phyloP scores from a whole-genome alignment of 805 yeast species.

The Candida insectalens region DNA sequence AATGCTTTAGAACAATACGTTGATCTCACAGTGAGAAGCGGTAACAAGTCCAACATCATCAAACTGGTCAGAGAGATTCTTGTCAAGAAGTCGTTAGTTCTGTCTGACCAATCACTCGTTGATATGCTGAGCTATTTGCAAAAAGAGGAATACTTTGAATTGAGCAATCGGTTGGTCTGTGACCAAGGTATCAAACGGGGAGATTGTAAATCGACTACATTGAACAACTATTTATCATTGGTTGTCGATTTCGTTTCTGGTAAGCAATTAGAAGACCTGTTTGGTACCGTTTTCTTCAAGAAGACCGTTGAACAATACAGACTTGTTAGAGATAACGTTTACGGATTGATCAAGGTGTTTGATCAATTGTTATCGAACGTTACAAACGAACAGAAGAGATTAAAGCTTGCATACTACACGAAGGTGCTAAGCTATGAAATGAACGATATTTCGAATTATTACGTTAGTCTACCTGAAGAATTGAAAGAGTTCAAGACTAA shows the following conservation, averaged over 20 bases:
- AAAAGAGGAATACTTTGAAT: slow-evolving; percentile 7
- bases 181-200: slow-evolving; percentile 23
- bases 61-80: slow-evolving; percentile 21
- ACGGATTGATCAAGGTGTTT: slow-evolving; percentile 24
- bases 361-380: slow-evolving; percentile 5
- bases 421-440: slow-evolving; percentile 24
- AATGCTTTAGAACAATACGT: slow-evolving; percentile 15
- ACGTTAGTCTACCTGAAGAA: slow-evolving; percentile 24
- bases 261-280: slow-evolving; percentile 9
- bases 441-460: slow-evolving; percentile 25
- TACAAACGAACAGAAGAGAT: slow-evolving; percentile 5
- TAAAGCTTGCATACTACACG: slow-evolving; percentile 19
- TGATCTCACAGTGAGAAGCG: slow-evolving; percentile 11
- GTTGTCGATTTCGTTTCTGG: slow-evolving; percentile 20
- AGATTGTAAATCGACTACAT: slow-evolving; percentile 5
- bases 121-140: slow-evolving; percentile 18
- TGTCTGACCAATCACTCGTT: slow-evolving; percentile 16
- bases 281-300: slow-evolving; percentile 19
- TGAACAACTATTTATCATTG: slow-evolving; percentile 22
- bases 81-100: slow-evolving; percentile 16
- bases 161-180: slow-evolving; percentile 17
- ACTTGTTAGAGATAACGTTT: slow-evolving; percentile 23
- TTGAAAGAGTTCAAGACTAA: slow-evolving; percentile 17
- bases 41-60: slow-evolving; percentile 16
- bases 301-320: slow-evolving; percentile 24